Conservation (phyloP, 2,329 filamentous ascomycete species). For the Fusarium pilosicola region DNA sequence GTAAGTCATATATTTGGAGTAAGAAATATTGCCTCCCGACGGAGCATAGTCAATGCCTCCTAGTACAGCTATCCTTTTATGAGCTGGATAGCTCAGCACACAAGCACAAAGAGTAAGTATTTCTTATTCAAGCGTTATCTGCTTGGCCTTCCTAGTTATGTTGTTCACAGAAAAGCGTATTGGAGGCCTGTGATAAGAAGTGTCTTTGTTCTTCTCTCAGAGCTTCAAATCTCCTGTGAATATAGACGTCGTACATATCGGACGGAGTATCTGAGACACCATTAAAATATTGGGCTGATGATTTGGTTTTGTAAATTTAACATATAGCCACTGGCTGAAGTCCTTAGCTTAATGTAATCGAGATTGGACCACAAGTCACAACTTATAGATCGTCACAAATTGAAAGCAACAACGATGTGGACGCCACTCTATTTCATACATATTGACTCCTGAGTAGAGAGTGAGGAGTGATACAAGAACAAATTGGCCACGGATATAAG, state of each 20-base stretch:
- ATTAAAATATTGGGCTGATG: not conserved
- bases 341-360: not conserved
- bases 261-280: not conserved
- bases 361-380: not conserved
- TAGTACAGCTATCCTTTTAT: not conserved
- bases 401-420: no score
- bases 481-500: not conserved
- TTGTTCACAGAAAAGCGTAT: not conserved
- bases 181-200: not conserved
- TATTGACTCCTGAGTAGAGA: not conserved
- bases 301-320: not conserved
- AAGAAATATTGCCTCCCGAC: not conserved
- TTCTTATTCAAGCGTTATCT: not conserved
- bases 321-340: not conserved
- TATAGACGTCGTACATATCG: not conserved
- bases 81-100: not conserved
- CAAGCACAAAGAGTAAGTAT: fast-evolving
- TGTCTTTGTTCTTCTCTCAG: not conserved
- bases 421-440: fast-evolving
- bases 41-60: no score
- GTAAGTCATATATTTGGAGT: not conserved
- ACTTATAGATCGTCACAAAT: not conserved
- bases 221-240: no score
- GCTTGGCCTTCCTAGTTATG: not conserved
- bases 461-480: not conserved